A percentile compares a stretch with the other conserved stretches of the same genome.
These are phyloP conservation scores for Fusarium kyushuense DNA, from an alignment of 2,329 filamentous ascomycete genomes.

Conservation along the genomic window DNA sequence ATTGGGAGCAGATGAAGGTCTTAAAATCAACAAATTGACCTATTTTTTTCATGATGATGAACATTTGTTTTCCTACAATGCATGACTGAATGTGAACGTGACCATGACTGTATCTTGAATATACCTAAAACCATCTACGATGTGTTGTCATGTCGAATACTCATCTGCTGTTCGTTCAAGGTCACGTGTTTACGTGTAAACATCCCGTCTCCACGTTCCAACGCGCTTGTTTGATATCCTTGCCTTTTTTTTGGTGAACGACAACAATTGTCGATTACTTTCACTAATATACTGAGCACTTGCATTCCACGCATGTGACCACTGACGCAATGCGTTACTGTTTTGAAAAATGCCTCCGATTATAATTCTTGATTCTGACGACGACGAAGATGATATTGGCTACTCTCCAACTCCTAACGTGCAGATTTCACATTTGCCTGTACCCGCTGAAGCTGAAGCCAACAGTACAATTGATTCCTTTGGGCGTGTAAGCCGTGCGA, in stretches of 20 bases:
- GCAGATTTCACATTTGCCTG: slow-evolving; percentile 7
- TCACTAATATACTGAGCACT: slow-evolving; percentile 1
- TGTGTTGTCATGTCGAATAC: background rate
- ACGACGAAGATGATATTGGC: slow-evolving; percentile 54
- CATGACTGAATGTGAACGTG: background rate
- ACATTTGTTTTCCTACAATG: slow-evolving; percentile 7
- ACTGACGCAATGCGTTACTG: slow-evolving; percentile 13
- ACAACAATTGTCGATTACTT: slow-evolving; percentile 12
- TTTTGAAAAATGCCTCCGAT: slow-evolving; percentile 40
- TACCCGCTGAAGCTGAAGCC: slow-evolving; percentile 9
- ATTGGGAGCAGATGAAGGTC: slow-evolving; percentile 49
- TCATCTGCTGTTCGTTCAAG: background rate
- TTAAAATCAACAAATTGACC: slow-evolving; percentile 50
- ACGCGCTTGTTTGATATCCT: slow-evolving; percentile 27
- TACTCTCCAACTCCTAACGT: slow-evolving; percentile 37
- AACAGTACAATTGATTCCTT: slow-evolving; percentile 38
- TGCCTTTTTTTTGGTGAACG: slow-evolving; percentile 8
- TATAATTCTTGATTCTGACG: slow-evolving; percentile 56
- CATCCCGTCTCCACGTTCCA: slow-evolving; percentile 18
- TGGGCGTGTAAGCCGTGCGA: slow-evolving; percentile 47
- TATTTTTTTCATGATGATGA: slow-evolving; percentile 45
- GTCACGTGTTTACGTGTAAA: slow-evolving; percentile 43
- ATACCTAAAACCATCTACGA: too few relatives aligned
- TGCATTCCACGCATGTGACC: slow-evolving; percentile 3
- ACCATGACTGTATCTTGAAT: background rate